A percentile compares a stretch with the other conserved stretches of the same genome.
Conservation (phyloP, 108 stramenopile species). For the Skeletonema costatum region DNA sequence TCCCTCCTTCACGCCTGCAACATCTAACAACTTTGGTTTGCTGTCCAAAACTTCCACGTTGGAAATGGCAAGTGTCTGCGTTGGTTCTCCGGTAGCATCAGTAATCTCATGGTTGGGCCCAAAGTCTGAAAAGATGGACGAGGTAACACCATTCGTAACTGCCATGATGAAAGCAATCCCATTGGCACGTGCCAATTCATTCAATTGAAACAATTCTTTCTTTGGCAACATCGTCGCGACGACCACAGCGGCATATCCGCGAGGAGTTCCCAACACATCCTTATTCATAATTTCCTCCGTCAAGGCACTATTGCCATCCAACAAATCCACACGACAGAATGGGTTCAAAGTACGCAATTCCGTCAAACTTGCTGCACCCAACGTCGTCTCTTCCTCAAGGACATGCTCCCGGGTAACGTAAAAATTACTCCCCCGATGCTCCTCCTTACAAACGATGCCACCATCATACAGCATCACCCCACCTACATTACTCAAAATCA, state of each 20-base stretch:
- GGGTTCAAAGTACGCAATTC: constrained; percentile 51
- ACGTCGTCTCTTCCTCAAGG: constrained; percentile 12
- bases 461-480: constrained; percentile 45
- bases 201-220: constrained; percentile 29
- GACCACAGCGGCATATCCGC: constrained; percentile 46
- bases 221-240: constrained; percentile 44
- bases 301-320: constrained; percentile 5
- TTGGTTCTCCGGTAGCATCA: constrained; percentile 56
- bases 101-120: constrained; percentile 43
- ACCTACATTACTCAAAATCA: constrained; percentile 59
- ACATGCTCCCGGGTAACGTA: constrained; percentile 47
- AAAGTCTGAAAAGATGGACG: constrained; percentile 54
- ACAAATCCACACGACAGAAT: constrained; percentile 53
- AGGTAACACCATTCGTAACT: constrained; percentile 44
- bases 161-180: constrained; percentile 52
- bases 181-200: constrained; percentile 33
- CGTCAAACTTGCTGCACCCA: constrained; percentile 40
- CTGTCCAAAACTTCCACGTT: constrained; percentile 47
- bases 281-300: constrained; percentile 8
- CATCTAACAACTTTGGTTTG: constrained; percentile 45
- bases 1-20: constrained; percentile 46
- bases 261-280: constrained; percentile 37
- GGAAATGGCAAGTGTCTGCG: constrained; percentile 48
- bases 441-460: constrained; percentile 25
- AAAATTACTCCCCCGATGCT: constrained; percentile 50